These are phyloP conservation scores for Fusarium papillatum DNA, from an alignment of 2,329 filamentous ascomycete species.

Conservation along the genomic window DNA sequence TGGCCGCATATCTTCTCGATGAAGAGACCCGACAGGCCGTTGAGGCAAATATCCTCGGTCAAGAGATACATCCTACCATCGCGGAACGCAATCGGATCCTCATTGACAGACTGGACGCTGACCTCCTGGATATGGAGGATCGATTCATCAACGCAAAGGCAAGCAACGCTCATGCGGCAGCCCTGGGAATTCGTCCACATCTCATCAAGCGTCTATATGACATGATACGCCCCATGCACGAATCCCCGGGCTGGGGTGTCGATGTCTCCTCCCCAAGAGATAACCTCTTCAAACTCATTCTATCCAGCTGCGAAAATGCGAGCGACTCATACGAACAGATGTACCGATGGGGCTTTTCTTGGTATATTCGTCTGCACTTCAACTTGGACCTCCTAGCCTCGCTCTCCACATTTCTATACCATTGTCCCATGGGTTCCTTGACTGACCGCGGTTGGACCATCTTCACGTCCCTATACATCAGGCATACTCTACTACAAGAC, in stretches of 20 bases:
- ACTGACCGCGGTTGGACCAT: neutral
- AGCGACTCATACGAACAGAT: neutral
- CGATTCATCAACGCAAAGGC: neutral
- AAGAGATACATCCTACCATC: neutral
- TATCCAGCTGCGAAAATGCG: neutral
- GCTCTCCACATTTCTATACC: neutral
- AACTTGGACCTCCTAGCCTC: neutral
- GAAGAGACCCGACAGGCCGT: neutral
- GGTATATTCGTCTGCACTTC: neutral
- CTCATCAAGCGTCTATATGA: neutral
- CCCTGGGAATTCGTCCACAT: neutral
- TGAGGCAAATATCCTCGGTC: neutral
- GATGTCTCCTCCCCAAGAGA: neutral
- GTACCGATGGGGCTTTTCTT: neutral
- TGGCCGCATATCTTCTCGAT: neutral
- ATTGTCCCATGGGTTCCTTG: neutral
- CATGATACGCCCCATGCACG: neutral
- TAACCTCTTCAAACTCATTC: neutral
- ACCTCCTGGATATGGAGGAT: neutral
- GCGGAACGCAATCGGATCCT: neutral
- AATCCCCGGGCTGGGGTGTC: neutral
- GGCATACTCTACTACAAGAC: neutral
- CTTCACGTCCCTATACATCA: neutral
- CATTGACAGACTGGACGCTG: neutral
- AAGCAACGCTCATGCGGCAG: neutral